Base-by-base conservation (phyloP, 1,139 yeast genomes). In the Suhomyces kunorum region DNA sequence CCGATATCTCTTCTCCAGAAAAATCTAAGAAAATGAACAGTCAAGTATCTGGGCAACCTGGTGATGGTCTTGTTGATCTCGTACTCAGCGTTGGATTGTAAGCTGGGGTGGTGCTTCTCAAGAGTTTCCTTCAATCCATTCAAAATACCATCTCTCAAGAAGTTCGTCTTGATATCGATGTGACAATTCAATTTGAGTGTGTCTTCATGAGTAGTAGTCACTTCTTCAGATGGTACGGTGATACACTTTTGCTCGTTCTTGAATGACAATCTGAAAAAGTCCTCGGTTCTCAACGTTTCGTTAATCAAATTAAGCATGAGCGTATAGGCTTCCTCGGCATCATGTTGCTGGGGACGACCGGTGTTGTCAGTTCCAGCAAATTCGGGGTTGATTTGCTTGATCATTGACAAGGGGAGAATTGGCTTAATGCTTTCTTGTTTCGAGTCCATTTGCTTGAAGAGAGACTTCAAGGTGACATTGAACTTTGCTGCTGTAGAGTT, bases 321-420 rank as follows among this genome's bases (percentile, higher is more conserved):
- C 11, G 96, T 83, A 66, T 82, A 89, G 18, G 94, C 87, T 61
- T 92, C 99, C 66, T 92, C 99, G 0, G 98, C 98, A 70, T 92
- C 99, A 63, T 92, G 99, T 66, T 92, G 98, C 60, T 87, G 89
- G 59, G 77, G 86, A 44, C 76, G 71, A 1, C 97, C 97, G 41
- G 71, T 68, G 36, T 75, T 74, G 37, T 78, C 80, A 49, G 77
- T 73, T 58, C 92, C 97, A 32, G 86, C 87, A 64, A 94, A 92
- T 64, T 94, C 98, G 1, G 98, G 97, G 56, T 79, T 87, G 15
- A 73, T 67, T 40, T 72, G 69, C 63, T 92, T 78, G 47, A 87
- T 71, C 27, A 80, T 66, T 27, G 80, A 69, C 46, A 90, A 68
- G 46, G 90, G 79, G 30, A 80, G 68, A 26, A 80, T 64, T 2